Base-by-base conservation (phyloP, 352 stramenopile genomes). In the Thalassiosira hispida region DNA sequence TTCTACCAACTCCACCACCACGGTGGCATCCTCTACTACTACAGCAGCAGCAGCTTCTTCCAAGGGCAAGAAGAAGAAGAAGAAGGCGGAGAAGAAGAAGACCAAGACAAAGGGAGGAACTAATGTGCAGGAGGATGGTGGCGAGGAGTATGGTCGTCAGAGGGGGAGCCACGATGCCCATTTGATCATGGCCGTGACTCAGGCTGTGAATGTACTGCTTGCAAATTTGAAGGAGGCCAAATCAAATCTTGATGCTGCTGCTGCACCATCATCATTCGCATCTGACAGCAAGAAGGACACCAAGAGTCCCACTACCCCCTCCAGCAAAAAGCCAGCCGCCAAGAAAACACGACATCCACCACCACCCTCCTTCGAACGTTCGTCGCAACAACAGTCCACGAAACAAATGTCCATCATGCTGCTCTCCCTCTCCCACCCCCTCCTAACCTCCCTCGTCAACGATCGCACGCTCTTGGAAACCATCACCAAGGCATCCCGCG, bases 141-240 rank as follows among this genome's bases (percentile, higher is more conserved):
- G 8, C 14, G 12, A 29, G n/a, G 18, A 38, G 51, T 20, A 61
- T 8, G 35, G 27, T 22, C 1, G 12, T 2, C 27, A 66, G 40
- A 35, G 29, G 25, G 47, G 51, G 40, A 68, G 56, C 56, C 25
- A 61, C 23, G 76, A 83, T 49, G 76, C 62, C 3, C 68, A 83
- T 27, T 38, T 83, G 2, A 60, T 83, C 38, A 79, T 83, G 76
- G 67, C 69, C 2, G 38, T 51, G 7, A 83, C 76, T 8, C 68
- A 78, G 27, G 62, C 61, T 2, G 66, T 83, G 33, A 83, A 83
- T 38, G 57, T 75, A 8, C 35, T 83, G 11, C 66, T 83, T 51
- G 25, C 62, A 2, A 56, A 65, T 42, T 51, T 71, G 33, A 51
- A 70, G 42, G 18, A 27, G 22, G 14, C 18, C 22, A 42, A 31